A percentile compares a stretch with the other conserved stretches of the same genome.
Conservation (phyloP, 2,329 filamentous ascomycete genomes). For the Epichloe aotearoae region DNA sequence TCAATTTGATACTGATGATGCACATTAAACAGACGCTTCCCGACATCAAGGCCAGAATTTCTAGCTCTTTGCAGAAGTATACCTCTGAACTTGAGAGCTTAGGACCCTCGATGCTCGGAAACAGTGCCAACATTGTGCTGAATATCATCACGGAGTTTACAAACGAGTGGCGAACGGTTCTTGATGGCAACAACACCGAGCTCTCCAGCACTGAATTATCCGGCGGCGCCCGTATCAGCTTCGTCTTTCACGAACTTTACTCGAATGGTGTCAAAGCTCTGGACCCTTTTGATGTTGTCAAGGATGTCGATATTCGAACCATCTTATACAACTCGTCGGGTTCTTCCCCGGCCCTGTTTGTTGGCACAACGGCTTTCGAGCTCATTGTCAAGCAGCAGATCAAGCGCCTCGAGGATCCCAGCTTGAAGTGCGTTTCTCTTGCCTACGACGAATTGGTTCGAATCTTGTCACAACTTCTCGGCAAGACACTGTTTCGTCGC, state of each 20-base stretch:
- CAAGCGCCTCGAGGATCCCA: constrained; percentile 88
- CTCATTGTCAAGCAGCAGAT: constrained; percentile 98
- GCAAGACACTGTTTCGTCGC: constrained; percentile 79
- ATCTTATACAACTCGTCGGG: constrained; percentile 99
- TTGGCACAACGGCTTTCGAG: constrained; percentile 96
- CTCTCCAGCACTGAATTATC: constrained; percentile 89
- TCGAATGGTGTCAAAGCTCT: constrained; percentile 95
- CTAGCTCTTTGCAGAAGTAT: constrained; percentile 91
- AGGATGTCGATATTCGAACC: constrained; percentile 93
- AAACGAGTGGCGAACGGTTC: constrained; percentile 89
- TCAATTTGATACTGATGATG: constrained; percentile 99
- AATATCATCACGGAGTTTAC: constrained; percentile 99
- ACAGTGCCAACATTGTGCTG: constrained; percentile 89
- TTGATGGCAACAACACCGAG: constrained; percentile 95
- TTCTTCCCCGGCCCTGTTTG: constrained; percentile 89
- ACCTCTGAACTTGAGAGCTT: constrained; percentile 65
- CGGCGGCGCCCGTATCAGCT: constrained; percentile 94
- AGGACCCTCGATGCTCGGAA: constrained; percentile 89
- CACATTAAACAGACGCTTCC: constrained; percentile 99
- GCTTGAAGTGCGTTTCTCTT: constrained; percentile 90
- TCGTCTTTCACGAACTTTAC: constrained; percentile 98
- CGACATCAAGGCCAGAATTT: constrained; percentile 94
- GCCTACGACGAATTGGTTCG: constrained; percentile 96
- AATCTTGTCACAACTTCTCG: constrained; percentile 79
- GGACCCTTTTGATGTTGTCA: constrained; percentile 93